Percentiles rank a stretch among this genome's conserved stretches.
These are phyloP conservation scores for Scopulariopsis brevicaulis DNA, from an alignment of 2,329 filamentous ascomycete species.

Conservation along the genomic window DNA sequence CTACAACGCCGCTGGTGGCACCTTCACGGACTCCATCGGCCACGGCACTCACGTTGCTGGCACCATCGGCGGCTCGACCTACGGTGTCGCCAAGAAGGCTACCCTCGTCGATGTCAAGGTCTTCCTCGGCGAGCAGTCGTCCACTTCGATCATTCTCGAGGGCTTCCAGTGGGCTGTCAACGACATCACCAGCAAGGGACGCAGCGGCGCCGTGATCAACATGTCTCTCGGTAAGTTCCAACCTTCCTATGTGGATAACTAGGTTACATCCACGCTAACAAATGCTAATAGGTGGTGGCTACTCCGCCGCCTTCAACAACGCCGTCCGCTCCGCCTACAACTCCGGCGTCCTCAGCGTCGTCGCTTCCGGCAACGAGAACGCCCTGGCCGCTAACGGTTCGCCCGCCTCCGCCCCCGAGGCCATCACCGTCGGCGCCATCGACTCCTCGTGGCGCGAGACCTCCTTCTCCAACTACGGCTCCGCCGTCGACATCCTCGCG, in stretches of 20 bases:
- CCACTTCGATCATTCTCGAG: slow-evolving; percentile 14
- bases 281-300: slow-evolving; percentile 39
- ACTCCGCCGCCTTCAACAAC: slow-evolving; percentile 33
- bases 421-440: slow-evolving; percentile 42
- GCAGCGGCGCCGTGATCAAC: slow-evolving; percentile 33
- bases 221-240: too few species aligned
- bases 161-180: slow-evolving; percentile 29
- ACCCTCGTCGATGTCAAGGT: slow-evolving; percentile 34
- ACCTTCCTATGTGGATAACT: too few species aligned
- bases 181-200: slow-evolving; percentile 27
- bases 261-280: too few species aligned
- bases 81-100: slow-evolving; percentile 32
- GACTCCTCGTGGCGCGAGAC: slow-evolving; percentile 24
- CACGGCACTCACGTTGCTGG: slow-evolving; percentile 37
- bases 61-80: slow-evolving; percentile 29
- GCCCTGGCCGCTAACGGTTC: slow-evolving; percentile 26
- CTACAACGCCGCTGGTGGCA: slow-evolving; percentile 20
- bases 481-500: slow-evolving; percentile 35
- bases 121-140: slow-evolving; percentile 14
- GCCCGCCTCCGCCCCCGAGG: slow-evolving; percentile 33
- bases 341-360: slow-evolving; percentile 36
- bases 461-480: slow-evolving; percentile 38
- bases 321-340: slow-evolving; percentile 33
- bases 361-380: slow-evolving; percentile 42
- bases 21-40: slow-evolving; percentile 23